phyloP scores from a whole-genome alignment of 2,329 filamentous ascomycete species.

The Cryphonectria parasitica region DNA sequence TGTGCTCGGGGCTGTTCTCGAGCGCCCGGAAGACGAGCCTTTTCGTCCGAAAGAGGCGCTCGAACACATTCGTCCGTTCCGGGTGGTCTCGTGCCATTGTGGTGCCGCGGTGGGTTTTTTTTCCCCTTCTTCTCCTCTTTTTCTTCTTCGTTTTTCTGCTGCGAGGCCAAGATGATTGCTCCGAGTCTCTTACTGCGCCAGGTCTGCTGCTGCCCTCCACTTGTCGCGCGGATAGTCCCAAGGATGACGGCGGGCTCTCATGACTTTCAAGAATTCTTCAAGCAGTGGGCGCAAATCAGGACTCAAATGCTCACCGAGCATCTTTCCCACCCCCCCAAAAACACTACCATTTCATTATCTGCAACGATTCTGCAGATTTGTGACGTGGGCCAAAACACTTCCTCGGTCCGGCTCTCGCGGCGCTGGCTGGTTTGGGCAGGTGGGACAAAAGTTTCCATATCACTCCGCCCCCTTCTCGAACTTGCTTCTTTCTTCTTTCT shows the following conservation, averaged over 20 bases:
- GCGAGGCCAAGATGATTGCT: background rate
- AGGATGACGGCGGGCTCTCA: background rate
- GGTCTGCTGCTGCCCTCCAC: background rate
- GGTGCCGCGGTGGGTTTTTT: background rate
- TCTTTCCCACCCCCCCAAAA: background rate
- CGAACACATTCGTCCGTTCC: conserved; percentile 8
- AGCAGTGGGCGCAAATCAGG: background rate
- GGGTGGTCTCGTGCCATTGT: conserved; percentile 18
- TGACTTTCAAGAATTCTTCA: background rate
- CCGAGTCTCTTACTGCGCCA: background rate
- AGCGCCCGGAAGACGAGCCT: conserved; percentile 25
- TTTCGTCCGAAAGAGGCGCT: conserved; percentile 20
- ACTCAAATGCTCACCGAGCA: conserved; percentile 4
- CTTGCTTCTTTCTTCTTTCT: background rate
- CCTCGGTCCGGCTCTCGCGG: conserved; percentile 17
- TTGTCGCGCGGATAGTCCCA: background rate
- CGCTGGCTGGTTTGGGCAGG: conserved; percentile 21
- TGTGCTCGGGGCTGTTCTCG: conserved; percentile 24
- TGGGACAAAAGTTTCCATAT: background rate
- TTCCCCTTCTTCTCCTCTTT: background rate
- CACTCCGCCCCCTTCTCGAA: conserved; percentile 14
- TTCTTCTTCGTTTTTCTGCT: background rate
- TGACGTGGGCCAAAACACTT: background rate
- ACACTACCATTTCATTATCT: background rate
- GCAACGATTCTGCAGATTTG: too few relatives aligned